Percentiles rank a stretch among this genome's conserved stretches.
phyloP scores from a whole-genome alignment of 2,329 filamentous ascomycete species.

The Microsporum audouinii region DNA sequence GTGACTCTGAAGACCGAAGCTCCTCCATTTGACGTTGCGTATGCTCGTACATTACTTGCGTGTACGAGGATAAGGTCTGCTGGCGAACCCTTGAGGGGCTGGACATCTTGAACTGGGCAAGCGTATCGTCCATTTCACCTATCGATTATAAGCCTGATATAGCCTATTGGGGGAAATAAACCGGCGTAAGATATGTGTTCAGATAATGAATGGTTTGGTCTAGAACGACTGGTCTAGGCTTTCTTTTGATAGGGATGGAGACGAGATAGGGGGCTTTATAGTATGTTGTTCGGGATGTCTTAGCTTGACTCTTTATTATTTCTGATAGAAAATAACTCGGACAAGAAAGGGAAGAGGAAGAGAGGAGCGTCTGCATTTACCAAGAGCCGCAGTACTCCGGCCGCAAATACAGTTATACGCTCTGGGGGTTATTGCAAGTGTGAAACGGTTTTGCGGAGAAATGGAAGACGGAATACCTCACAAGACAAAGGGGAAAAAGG shows the following conservation, averaged over 20 bases:
- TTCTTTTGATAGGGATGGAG: neutral
- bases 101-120: neutral
- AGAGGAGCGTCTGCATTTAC: neutral
- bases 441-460: neutral
- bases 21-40: slow-evolving; percentile 13
- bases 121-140: neutral
- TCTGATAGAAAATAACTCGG: neutral
- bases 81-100: neutral
- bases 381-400: neutral
- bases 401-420: neutral
- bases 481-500: neutral
- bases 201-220: neutral
- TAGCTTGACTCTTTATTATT: neutral
- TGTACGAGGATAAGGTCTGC: slow-evolving; percentile 6
- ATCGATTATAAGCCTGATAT: neutral
- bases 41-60: slow-evolving; percentile 14
- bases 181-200: neutral
- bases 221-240: neutral
- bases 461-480: neutral
- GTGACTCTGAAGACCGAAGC: neutral
- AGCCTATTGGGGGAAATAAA: neutral
- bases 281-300: neutral
- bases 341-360: neutral
- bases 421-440: neutral
- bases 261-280: neutral